These are phyloP conservation scores for Rhizopogon salebrosus DNA, from an alignment of 768 basidiomycete species.

Conservation along the genomic window DNA sequence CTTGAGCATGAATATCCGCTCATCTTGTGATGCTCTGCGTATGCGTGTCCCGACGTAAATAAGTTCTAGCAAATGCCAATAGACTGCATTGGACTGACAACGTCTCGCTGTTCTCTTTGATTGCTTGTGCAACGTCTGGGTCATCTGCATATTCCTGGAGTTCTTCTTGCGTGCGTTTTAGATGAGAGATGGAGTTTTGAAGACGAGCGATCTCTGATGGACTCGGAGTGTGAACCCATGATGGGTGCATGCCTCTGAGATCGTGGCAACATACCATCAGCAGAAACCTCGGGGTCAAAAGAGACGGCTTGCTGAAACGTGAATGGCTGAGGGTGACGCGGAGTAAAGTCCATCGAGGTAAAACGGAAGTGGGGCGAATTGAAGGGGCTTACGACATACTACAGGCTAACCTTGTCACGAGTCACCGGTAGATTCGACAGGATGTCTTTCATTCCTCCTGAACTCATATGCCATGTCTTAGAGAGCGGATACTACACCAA, in stretches of 20 bases:
- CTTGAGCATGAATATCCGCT: constrained; percentile 65
- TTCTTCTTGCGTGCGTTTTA: constrained; percentile 56
- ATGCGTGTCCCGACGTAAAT: constrained; percentile 7
- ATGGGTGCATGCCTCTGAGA: not conserved
- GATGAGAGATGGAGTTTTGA: constrained; percentile 61
- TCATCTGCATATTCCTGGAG: constrained; percentile 49
- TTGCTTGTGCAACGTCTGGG: constrained; percentile 51
- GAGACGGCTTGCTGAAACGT: constrained; percentile 57
- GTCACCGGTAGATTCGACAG: not conserved
- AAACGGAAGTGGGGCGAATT: too few species aligned
- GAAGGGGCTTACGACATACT: too few species aligned
- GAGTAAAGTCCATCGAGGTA: constrained; percentile 60
- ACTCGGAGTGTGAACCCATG: not conserved
- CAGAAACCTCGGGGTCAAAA: constrained; percentile 62
- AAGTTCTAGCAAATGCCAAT: constrained; percentile 3
- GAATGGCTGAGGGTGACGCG: constrained; percentile 72
- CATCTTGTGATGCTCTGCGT: constrained; percentile 70
- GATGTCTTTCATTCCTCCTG: constrained; percentile 18
- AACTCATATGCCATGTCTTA: constrained; percentile 18
- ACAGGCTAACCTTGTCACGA: too few species aligned
- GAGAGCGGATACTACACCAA: constrained; percentile 21
- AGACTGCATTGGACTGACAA: constrained; percentile 36
- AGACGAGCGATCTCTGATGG: constrained; percentile 68
- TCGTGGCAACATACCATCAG: constrained; percentile 49
- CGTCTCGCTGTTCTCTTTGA: constrained; percentile 67